Evolutionary conservation across 345 rosid species (phyloP).

Genomic region (Eucalyptus leucophloia): DNA sequence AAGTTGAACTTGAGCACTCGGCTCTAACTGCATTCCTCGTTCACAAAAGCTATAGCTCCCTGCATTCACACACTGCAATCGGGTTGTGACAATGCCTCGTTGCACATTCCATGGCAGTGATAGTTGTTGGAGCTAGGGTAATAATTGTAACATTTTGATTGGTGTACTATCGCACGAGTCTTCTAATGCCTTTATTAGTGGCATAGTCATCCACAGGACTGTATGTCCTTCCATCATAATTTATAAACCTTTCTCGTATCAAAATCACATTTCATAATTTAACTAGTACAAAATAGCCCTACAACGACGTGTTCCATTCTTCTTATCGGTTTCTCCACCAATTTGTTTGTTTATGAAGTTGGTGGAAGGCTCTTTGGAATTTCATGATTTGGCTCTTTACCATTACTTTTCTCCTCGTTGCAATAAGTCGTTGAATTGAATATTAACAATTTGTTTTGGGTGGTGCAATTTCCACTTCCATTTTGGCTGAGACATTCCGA

Average conservation of each 20-base stretch:
- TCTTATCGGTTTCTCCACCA: not conserved
- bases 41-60: not conserved
- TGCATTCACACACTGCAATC: not conserved
- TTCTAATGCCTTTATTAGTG: not conserved
- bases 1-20: not conserved
- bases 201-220: not conserved
- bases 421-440: not conserved
- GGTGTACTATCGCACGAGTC: not conserved
- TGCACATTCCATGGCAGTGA: not conserved
- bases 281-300: not conserved
- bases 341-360: not conserved
- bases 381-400: no score
- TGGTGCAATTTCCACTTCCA: not conserved
- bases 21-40: not conserved
- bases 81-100: not conserved
- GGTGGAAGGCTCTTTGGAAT: not conserved
- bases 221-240: not conserved
- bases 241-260: not conserved
- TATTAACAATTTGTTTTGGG: not conserved
- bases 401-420: no score
- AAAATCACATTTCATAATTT: not conserved
- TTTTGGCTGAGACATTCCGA: not conserved
- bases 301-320: not conserved
- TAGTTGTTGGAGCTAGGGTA: not conserved
- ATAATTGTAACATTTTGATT: not conserved